phyloP scores from a whole-genome alignment of 2,329 filamentous ascomycete genomes.

The Sordariomycetes sp. region DNA sequence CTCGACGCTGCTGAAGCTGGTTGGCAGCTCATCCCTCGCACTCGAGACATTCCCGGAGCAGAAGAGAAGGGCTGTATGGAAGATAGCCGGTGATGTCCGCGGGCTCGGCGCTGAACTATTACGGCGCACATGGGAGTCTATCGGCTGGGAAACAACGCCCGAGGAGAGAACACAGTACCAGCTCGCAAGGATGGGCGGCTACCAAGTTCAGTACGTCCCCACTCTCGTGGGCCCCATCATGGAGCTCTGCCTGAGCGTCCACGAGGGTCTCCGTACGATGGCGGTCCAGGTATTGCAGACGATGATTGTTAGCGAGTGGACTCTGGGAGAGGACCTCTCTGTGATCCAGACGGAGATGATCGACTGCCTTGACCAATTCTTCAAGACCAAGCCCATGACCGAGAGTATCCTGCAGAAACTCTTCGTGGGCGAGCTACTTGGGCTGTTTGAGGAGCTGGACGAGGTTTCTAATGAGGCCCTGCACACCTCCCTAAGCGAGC shows the following conservation, averaged over 20 bases:
- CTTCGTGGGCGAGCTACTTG: conserved; percentile 77
- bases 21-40: conserved; percentile 79
- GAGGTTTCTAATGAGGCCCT: conserved; percentile 47
- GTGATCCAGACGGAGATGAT: conserved; percentile 95
- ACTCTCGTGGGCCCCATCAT: conserved; percentile 84
- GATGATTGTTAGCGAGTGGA: conserved; percentile 99
- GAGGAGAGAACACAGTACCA: conserved; percentile 74
- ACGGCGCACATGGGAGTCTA: conserved; percentile 81
- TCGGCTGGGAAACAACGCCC: conserved; percentile 83
- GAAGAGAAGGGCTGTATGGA: conserved; percentile 93
- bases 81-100: conserved; percentile 92
- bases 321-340: conserved; percentile 80
- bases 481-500: conserved; percentile 62
- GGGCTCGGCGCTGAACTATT: conserved; percentile 84
- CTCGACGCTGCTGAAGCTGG: conserved; percentile 74
- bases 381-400: conserved; percentile 79
- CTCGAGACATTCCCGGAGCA: conserved; percentile 96
- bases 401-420: conserved; percentile 88
- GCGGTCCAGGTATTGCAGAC: conserved; percentile 90
- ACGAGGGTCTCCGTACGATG: conserved; percentile 79
- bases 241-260: conserved; percentile 87
- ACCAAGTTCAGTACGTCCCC: conserved; percentile 97
- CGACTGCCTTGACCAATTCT: conserved; percentile 79
- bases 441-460: conserved; percentile 64
- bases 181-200: conserved; percentile 79